These are phyloP conservation scores for Drechslerella dactyloides DNA, from an alignment of 2,329 filamentous ascomycete genomes.

Conservation along the genomic window DNA sequence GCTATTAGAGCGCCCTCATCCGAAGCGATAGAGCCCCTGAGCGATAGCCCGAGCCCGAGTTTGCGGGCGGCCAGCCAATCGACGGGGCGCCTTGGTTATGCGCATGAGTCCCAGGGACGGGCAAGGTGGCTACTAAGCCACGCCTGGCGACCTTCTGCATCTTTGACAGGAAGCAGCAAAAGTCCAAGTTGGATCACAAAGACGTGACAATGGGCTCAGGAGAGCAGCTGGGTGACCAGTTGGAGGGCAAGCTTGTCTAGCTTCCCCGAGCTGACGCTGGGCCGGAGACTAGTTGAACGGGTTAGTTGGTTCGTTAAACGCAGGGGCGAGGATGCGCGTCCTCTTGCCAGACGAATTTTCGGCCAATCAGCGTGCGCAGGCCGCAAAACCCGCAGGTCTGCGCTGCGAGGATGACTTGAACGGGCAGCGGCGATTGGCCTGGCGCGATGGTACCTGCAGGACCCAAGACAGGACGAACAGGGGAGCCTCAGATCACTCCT, in stretches of 20 bases:
- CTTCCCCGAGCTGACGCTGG: slow-evolving; percentile 25
- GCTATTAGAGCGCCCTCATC: slow-evolving; percentile 36
- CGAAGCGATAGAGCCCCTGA: slow-evolving; percentile 48
- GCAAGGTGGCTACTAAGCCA: slow-evolving; percentile 47
- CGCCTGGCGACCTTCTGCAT: slow-evolving; percentile 24
- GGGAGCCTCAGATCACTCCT: slow-evolving; percentile 31
- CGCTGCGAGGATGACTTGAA: slow-evolving; percentile 37
- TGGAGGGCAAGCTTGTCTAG: slow-evolving; percentile 25
- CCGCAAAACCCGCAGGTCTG: background rate
- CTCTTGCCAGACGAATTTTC: slow-evolving; percentile 21
- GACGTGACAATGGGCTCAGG: slow-evolving; percentile 48
- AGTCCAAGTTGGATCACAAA: slow-evolving; percentile 9
- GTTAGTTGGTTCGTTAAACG: slow-evolving; percentile 12
- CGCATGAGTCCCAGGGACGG: slow-evolving; percentile 39
- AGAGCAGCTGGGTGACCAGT: slow-evolving; percentile 20
- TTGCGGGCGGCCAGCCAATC: slow-evolving; percentile 32
- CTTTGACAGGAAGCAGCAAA: slow-evolving; percentile 25
- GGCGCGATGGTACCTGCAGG: slow-evolving; percentile 43
- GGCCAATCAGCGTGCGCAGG: slow-evolving; percentile 30
- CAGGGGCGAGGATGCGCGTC: slow-evolving; percentile 34
- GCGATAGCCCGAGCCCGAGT: slow-evolving; percentile 24
- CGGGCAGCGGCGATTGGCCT: slow-evolving; percentile 40
- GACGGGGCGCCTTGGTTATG: slow-evolving; percentile 38
- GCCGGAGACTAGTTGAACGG: slow-evolving; percentile 4
- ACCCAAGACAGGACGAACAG: slow-evolving; percentile 39